These are phyloP conservation scores for Lotmaria passim DNA, from an alignment of 208 protist genomes.

Conservation along the genomic window DNA sequence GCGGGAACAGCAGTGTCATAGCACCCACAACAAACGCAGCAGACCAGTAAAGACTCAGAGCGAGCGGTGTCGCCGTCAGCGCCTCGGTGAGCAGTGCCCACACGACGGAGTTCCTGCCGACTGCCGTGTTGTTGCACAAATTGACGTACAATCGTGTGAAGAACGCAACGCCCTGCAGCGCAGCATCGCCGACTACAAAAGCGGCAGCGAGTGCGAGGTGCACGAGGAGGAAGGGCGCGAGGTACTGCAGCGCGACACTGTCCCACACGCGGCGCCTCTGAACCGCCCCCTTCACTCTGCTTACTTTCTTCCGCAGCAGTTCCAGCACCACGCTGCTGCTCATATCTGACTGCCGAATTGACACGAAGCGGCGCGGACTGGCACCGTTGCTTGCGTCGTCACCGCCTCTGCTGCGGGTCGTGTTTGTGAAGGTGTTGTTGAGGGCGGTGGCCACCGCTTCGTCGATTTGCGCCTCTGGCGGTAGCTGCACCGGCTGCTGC, in stretches of 20 bases:
- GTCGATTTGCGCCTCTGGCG: not conserved
- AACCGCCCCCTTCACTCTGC: not conserved
- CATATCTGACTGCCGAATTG: not conserved
- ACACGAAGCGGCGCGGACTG: slow-evolving; percentile 5
- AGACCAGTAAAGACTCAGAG: slow-evolving; percentile 3
- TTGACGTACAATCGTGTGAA: not conserved
- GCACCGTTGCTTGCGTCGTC: not conserved
- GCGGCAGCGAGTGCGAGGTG: slow-evolving; percentile 4
- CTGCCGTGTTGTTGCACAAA: not conserved
- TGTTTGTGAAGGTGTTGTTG: slow-evolving; percentile 20
- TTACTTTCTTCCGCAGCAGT: slow-evolving; percentile 25
- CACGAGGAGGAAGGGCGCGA: slow-evolving; percentile 9
- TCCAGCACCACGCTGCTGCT: slow-evolving; percentile 6
- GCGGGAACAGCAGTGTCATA: not conserved
- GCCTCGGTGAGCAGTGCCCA: not conserved
- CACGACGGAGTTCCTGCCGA: not conserved
- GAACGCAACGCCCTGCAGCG: slow-evolving; percentile 1
- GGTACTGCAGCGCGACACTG: not conserved
- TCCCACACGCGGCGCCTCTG: slow-evolving; percentile 2
- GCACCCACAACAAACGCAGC: not conserved
- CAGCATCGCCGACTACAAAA: slow-evolving; percentile 17
- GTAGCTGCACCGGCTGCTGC: slow-evolving; percentile 7
- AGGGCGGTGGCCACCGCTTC: slow-evolving; percentile 1
- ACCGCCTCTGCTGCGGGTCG: too few relatives aligned
- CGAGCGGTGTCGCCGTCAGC: not conserved